Evolutionary conservation across 495 filamentous ascomycete species (phyloP).

Genomic region (Aspergillus conjunctus): DNA sequence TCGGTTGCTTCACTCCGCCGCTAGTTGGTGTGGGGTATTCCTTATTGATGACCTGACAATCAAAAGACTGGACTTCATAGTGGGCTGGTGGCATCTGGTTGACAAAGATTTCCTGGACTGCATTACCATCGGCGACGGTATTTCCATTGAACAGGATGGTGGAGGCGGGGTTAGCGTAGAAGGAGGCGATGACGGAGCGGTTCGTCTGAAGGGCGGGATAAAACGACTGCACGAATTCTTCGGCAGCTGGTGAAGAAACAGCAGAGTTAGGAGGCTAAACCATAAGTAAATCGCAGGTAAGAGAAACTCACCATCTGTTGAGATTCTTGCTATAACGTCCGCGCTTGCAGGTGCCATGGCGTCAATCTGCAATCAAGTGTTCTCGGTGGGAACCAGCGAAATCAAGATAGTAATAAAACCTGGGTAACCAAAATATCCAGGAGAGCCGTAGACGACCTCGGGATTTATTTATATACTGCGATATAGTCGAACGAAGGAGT

Average conservation of each 20-base stretch:
- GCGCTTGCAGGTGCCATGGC: constrained; percentile 42
- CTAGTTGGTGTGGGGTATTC: constrained; percentile 52
- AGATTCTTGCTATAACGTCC: constrained; percentile 50
- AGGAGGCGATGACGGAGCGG: constrained; percentile 54
- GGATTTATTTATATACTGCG: neutral
- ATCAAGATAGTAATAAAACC: neutral
- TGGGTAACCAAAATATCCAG: neutral
- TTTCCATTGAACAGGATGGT: constrained; percentile 71
- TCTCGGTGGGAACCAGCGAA: too few relatives aligned
- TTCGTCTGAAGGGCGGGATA: constrained; percentile 58
- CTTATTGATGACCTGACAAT: constrained; percentile 74
- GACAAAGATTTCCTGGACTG: constrained; percentile 61
- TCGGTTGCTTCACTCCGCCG: constrained; percentile 38
- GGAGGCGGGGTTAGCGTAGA: constrained; percentile 56
- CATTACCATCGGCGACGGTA: constrained; percentile 53
- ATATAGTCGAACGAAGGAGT: neutral
- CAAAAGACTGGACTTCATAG: constrained; percentile 67
- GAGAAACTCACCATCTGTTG: constrained; percentile 46
- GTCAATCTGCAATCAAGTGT: constrained; percentile 7
- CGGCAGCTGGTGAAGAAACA: constrained; percentile 41
- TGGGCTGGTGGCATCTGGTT: constrained; percentile 60
- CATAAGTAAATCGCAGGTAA: neutral
- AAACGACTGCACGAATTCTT: constrained; percentile 54
- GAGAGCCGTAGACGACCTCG: neutral
- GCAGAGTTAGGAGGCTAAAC: constrained; percentile 12